phyloP scores from a whole-genome alignment of 1,139 yeast genomes.

The Protomyces arabidopsidicola region DNA sequence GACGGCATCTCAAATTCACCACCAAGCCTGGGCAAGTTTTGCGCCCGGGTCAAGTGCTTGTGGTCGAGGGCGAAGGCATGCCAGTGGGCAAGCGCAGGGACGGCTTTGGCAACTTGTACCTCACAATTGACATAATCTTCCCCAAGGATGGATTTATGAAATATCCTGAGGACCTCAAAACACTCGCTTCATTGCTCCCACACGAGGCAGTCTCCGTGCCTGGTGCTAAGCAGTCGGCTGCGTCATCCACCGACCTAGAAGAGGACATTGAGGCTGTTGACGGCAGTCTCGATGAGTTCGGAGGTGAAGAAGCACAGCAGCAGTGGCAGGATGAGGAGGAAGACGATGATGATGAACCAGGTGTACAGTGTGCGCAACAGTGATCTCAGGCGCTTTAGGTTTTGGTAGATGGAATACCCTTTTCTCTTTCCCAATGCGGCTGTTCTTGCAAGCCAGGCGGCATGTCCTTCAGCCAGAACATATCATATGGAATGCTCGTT shows the following conservation, averaged over 20 bases:
- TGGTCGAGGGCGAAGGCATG: constrained; percentile 80
- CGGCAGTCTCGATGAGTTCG: constrained; percentile 23
- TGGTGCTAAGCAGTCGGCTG: neutral
- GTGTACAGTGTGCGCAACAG: constrained; percentile 22
- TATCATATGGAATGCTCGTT: too few relatives aligned
- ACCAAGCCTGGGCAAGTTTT: constrained; percentile 63
- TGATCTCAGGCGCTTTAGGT: neutral
- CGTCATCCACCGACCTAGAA: neutral
- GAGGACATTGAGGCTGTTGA: constrained; percentile 20
- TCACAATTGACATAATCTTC: constrained; percentile 68
- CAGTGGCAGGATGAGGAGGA: constrained; percentile 19
- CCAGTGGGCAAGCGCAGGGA: constrained; percentile 50
- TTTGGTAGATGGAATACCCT: neutral
- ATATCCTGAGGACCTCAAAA: constrained; percentile 27
- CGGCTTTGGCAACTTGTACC: constrained; percentile 66
- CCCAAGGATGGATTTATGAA: constrained; percentile 70
- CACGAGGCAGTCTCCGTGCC: neutral
- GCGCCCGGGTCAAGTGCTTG: constrained; percentile 68
- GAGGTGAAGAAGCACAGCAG: constrained; percentile 19
- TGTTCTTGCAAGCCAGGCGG: neutral
- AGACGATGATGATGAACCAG: constrained; percentile 10
- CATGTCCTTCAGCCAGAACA: too few relatives aligned
- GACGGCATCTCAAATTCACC: constrained; percentile 60
- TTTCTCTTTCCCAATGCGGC: neutral
- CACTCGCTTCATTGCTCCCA: constrained; percentile 19